Base-by-base conservation (phyloP, 257 asterid species). In the Fraxinus americana region DNA sequence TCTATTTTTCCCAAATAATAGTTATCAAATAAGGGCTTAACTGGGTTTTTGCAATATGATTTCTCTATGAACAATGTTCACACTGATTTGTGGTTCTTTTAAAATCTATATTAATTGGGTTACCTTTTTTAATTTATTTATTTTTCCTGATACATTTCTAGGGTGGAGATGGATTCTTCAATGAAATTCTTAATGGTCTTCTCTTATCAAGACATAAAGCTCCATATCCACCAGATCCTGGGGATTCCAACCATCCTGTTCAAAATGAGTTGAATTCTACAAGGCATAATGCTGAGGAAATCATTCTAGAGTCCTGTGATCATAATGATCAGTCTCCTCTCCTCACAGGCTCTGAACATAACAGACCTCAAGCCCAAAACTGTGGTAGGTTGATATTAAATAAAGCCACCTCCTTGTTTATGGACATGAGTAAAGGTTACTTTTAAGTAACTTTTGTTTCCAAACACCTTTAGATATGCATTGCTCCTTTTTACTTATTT, bases 111-210 rank as follows among this genome's bases (percentile, higher is more conserved):
- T 69, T 72, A 52, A 14, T 54, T 78, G 70, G 74, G 75, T 30
- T 76, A 13, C 34, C 76, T 77, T 77, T 75, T 76, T 67, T 10
- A 2, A 41, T 41, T 41, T 41, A 2, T 9, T 43, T 11, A 7
- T 43, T 2, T 43, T 11, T 38, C 74, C 80, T 79, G 67, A 61
- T 77, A 32, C 82, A 76, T 75, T 73, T 76, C 71, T 84, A 93
- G 99, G 99, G 99, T 4, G 99, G 99, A 76, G 99, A 96, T 85
- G 99, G 97, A 30, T 90, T 93, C 77, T 96, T 96, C 89, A 92
- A 89, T 75, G 99, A 96, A 88, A 84, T 96, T 78, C 93, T 96
- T 54, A 91, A 92, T 73, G 98, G 97, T 69, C 77, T 92, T 83
- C 97, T 96, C 80, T 84, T 90, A 85, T 85, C 97, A 45, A 89